Conservation (phyloP, 2,329 filamentous ascomycete species). For the Paracoccidioides brasiliensis region DNA sequence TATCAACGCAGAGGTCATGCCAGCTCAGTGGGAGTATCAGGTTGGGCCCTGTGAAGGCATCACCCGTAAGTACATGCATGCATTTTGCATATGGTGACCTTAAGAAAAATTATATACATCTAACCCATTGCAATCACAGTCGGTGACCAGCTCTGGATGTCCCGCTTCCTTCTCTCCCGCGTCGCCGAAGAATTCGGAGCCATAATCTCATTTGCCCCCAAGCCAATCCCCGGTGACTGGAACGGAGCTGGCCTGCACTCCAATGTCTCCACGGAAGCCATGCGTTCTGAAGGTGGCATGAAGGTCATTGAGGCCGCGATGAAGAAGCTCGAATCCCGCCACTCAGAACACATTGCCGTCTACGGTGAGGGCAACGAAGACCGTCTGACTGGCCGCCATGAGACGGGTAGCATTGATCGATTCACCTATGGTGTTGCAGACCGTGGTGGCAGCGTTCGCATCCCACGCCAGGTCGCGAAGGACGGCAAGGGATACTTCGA, state of each 20-base stretch:
- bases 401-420: constrained; percentile 86
- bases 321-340: constrained; percentile 68
- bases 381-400: constrained; percentile 83
- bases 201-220: constrained; percentile 89
- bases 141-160: constrained; percentile 94
- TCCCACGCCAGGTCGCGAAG: constrained; percentile 70
- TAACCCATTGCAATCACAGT: constrained; percentile 38
- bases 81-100: background rate
- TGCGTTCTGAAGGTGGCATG: constrained; percentile 86
- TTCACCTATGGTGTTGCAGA: constrained; percentile 94
- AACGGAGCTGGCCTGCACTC: constrained; percentile 89
- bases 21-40: constrained; percentile 96
- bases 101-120: background rate
- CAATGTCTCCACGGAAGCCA: constrained; percentile 85
- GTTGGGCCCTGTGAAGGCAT: constrained; percentile 84
- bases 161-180: constrained; percentile 75
- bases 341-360: constrained; percentile 76
- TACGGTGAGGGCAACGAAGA: constrained; percentile 94
- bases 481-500: constrained; percentile 95
- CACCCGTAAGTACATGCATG: constrained; percentile 46
- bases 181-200: constrained; percentile 94
- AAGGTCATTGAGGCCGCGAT: constrained; percentile 80
- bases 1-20: constrained; percentile 98
- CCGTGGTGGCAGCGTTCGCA: constrained; percentile 86
- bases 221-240: constrained; percentile 93